Base-by-base conservation (phyloP, 2,329 filamentous ascomycete species). In the Dactylonectria estremocensis region DNA sequence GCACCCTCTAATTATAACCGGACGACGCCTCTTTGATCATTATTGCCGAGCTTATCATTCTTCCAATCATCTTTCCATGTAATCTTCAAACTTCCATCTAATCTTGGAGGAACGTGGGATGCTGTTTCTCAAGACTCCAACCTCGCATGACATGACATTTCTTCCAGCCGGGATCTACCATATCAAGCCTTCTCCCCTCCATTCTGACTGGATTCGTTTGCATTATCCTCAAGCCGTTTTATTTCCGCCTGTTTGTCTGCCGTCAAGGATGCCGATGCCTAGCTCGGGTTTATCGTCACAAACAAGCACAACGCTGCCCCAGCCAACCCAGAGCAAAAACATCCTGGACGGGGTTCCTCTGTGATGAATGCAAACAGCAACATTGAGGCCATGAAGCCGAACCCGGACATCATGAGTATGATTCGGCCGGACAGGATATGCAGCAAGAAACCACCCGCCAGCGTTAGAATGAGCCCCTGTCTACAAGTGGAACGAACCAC, bases 401-500 rank as follows among this genome's bases (percentile, higher is more conserved):
- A 70, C 5, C 86, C 85, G 2, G 91, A 91, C 46, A 93, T 83
- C 63, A 90, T 77, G 73, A 93, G 84, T 13, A 93, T 81, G 2
- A 91, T 73, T 1, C 88, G 89, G n/a, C 91, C 91, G 0, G 90
- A 85, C 6, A 93, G 78, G 8, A 88, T 79, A 76, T 93, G 91
- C 18, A 94, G 83, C 24, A 92, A 84, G 61, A 92, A 85, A 1
- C 91, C 91, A 57, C 91, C 90, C 3, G 84, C 77, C 0, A 88
- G 83, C 9, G 89, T 87, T 53, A 95, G 86, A 67, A 92, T 81
- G 55, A 91, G 85, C 7, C 93, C 93, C 92, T 91, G 0, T 90
- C 79, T 1, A 88, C 90, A 80, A 93, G 87, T 2, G 92, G 93
- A 0, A 85, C 83, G 75, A 89, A 92, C 90, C 91, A 94, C 2